These are phyloP conservation scores for Myochromella boudieri DNA, from an alignment of 768 basidiomycete species.

Conservation along the genomic window DNA sequence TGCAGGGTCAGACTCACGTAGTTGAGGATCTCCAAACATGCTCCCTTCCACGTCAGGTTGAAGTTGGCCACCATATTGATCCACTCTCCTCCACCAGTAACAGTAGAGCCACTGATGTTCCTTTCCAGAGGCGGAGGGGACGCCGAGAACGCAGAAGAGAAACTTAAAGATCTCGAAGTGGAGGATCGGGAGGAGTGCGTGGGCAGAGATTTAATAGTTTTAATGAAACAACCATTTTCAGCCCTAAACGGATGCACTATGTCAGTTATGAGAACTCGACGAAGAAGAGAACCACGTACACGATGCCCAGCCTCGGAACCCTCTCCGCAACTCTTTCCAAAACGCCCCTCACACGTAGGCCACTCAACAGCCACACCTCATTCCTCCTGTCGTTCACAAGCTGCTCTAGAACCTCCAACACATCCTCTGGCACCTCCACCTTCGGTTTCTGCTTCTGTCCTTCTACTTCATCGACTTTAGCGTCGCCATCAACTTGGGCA, in stretches of 20 bases:
- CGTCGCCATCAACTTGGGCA: background rate
- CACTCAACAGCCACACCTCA: constrained; percentile 82
- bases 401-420: constrained; percentile 50
- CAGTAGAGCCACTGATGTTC: background rate
- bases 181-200: constrained; percentile 18
- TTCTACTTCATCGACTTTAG: constrained; percentile 3
- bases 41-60: constrained; percentile 78
- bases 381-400: constrained; percentile 67
- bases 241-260: constrained; percentile 45
- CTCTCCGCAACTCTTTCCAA: constrained; percentile 61
- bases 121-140: background rate
- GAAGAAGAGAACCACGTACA: constrained; percentile 43
- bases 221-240: constrained; percentile 88
- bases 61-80: constrained; percentile 78
- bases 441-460: constrained; percentile 5
- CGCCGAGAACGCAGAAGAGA: constrained; percentile 1
- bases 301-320: constrained; percentile 71
- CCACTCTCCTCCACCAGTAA: constrained; percentile 45
- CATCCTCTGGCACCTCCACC: constrained; percentile 33
- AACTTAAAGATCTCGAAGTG: background rate
- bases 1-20: constrained; percentile 56
- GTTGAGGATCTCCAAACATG: constrained; percentile 79
- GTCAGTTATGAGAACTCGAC: background rate
- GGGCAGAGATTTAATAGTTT: constrained; percentile 34
- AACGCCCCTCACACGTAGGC: constrained; percentile 60